Evolutionary conservation across 2,329 filamentous ascomycete species (phyloP), one percentile per base, ranked within the genome.

Genomic region (Helicocarpus griseus): DNA sequence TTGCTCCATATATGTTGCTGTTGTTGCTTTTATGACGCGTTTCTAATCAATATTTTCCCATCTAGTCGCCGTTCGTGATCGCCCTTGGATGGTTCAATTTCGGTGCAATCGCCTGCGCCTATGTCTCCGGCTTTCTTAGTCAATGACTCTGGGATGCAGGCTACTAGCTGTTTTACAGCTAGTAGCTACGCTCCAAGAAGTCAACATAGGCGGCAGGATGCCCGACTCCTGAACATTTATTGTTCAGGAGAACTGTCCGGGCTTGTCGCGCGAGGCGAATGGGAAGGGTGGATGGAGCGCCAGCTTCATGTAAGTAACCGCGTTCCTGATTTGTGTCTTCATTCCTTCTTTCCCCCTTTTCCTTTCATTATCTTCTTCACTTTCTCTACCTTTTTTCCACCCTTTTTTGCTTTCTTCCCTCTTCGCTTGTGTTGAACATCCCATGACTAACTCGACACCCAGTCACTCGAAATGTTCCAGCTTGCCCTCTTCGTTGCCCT

Each of bases 381-480:
- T 19, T 31, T 28, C 21, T 7, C 1, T 29, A 4, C 21, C n/a
- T n/a, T n/a, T n/a, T n/a, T n/a, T n/a, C n/a, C n/a, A n/a, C n/a
- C n/a, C n/a, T n/a, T n/a, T n/a, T n/a, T n/a, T n/a, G n/a, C n/a
- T n/a, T n/a, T n/a, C n/a, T n/a, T n/a, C n/a, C n/a, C n/a, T n/a
- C n/a, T n/a, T n/a, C n/a, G n/a, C n/a, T n/a, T n/a, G n/a, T n/a
- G n/a, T n/a, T n/a, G n/a, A n/a, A n/a, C n/a, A n/a, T n/a, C n/a
- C n/a, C n/a, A n/a, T n/a, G n/a, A n/a, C n/a, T n/a, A n/a, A n/a
- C n/a, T n/a, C n/a, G n/a, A n/a, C n/a, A n/a, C n/a, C n/a, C n/a
- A 51, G 49, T 35, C 40, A 24, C 35, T 40, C 24, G 49, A 51
- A 19, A 46, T 36, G 19, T 45, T 51, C 41, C 49, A 51, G 14